phyloP scores from a whole-genome alignment of 176 grass and related monocot genomes.

The Phoenix roebelenii region DNA sequence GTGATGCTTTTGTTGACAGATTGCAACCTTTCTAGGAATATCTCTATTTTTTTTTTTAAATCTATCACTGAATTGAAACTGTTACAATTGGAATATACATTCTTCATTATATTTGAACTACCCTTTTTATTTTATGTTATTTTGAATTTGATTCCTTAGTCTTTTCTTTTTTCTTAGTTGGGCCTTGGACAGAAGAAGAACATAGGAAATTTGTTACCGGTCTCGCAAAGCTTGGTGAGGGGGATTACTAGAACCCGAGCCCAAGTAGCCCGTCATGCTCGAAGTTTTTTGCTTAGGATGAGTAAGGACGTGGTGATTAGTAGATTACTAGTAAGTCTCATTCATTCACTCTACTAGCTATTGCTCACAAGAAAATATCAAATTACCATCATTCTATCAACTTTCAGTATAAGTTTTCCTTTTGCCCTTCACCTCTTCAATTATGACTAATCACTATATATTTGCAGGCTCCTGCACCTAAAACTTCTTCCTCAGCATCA shows the following conservation, averaged over 20 bases:
- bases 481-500: conserved; percentile 31
- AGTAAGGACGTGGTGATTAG: conserved; percentile 49
- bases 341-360: conserved; percentile 10
- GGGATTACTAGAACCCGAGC: conserved; percentile 53
- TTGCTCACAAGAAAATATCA: not conserved
- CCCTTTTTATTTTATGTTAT: too few relatives aligned
- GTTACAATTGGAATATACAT: too few relatives aligned
- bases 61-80: too few relatives aligned
- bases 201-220: conserved; percentile 64
- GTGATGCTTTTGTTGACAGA: too few relatives aligned
- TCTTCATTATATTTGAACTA: too few relatives aligned
- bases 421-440: too few relatives aligned
- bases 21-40: too few relatives aligned
- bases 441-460: not conserved
- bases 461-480: conserved; percentile 33
- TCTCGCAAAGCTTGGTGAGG: conserved; percentile 59
- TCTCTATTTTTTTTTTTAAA: too few relatives aligned
- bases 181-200: conserved; percentile 77
- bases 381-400: conserved; percentile 14
- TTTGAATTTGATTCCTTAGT: too few relatives aligned
- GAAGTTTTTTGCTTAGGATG: conserved; percentile 54
- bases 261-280: conserved; percentile 74
- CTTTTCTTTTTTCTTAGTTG: conserved; percentile 30
- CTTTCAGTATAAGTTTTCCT: not conserved
- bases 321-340: conserved; percentile 28